Conservation (phyloP, 2,329 filamentous ascomycete species). For the Furcasterigmium furcatum region DNA sequence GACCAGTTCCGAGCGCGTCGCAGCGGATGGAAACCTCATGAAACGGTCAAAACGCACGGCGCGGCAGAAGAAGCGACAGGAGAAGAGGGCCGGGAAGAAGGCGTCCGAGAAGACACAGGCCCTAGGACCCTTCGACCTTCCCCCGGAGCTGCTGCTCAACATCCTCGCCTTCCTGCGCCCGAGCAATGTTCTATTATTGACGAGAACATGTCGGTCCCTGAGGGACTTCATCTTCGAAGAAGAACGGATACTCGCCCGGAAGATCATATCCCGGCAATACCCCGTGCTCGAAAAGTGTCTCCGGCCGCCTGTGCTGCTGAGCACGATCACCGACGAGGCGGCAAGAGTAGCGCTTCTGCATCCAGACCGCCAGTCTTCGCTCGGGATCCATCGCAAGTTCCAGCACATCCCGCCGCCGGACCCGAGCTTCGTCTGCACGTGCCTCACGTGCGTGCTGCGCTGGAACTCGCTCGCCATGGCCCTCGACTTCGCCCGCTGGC, state of each 20-base stretch:
- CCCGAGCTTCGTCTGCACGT: slow-evolving; percentile 48
- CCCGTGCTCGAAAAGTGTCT: slow-evolving; percentile 47
- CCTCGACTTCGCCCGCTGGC: slow-evolving; percentile 56
- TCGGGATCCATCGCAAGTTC: slow-evolving; percentile 44
- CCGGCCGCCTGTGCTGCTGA: slow-evolving; percentile 41
- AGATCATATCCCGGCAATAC: slow-evolving; percentile 45
- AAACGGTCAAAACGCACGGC: slow-evolving; percentile 11
- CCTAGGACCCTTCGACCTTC: slow-evolving; percentile 31
- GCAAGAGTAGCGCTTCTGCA: slow-evolving; percentile 34
- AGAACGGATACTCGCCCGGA: slow-evolving; percentile 35
- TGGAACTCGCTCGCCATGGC: slow-evolving; percentile 54
- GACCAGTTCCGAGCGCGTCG: slow-evolving; percentile 6
- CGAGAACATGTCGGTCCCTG: slow-evolving; percentile 36
- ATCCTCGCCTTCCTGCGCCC: slow-evolving; percentile 43
- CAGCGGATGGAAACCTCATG: slow-evolving; percentile 6
- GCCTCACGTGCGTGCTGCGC: slow-evolving; percentile 50
- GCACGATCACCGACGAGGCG: slow-evolving; percentile 27
- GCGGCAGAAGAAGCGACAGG: slow-evolving; percentile 7
- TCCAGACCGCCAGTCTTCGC: slow-evolving; percentile 35
- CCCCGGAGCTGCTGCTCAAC: slow-evolving; percentile 47
- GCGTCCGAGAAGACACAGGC: not conserved
- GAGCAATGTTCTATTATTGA: slow-evolving; percentile 45
- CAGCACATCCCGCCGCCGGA: slow-evolving; percentile 48
- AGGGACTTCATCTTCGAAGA: slow-evolving; percentile 39
- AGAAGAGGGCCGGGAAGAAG: slow-evolving; percentile 5